These are phyloP conservation scores for Leucosporidium scottii DNA, from an alignment of 768 basidiomycete genomes.

Conservation along the genomic window DNA sequence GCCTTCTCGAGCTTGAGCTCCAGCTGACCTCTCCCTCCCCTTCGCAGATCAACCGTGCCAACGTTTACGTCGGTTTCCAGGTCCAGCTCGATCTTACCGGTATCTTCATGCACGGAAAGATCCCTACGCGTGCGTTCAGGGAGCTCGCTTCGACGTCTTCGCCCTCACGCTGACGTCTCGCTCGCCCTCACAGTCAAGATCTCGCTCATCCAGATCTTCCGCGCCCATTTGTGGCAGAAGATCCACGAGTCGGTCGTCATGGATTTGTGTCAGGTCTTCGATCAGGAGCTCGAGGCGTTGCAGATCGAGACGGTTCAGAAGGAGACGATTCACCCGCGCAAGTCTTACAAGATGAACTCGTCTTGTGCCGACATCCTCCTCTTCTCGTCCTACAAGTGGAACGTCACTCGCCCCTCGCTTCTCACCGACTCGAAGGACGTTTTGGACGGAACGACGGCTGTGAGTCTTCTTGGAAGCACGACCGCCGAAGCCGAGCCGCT, in stretches of 20 bases:
- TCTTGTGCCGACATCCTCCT: constrained; percentile 97
- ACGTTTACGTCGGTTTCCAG: constrained; percentile 99
- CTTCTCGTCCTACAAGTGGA: constrained; percentile 86
- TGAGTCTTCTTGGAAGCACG: constrained; percentile 83
- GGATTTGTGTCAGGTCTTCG: constrained; percentile 89
- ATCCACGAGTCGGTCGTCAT: constrained; percentile 54
- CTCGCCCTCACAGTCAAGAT: constrained; percentile 62
- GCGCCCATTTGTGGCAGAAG: constrained; percentile 99
- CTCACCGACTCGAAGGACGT: constrained; percentile 95
- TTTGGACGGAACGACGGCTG: constrained; percentile 93
- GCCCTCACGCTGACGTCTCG: constrained; percentile 11
- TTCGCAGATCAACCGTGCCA: constrained; percentile 94
- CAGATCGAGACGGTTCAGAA: constrained; percentile 99
- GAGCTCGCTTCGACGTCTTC: too few relatives aligned
- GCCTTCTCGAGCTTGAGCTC: constrained; percentile 43
- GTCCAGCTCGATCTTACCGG: constrained; percentile 97
- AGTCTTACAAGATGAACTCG: constrained; percentile 99
- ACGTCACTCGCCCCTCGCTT: constrained; percentile 89
- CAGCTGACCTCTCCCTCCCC: background rate
- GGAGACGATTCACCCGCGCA: constrained; percentile 95
- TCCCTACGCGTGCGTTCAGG: constrained; percentile 59
- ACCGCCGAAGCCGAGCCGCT: constrained; percentile 1
- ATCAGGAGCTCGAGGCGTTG: constrained; percentile 94
- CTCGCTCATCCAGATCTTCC: constrained; percentile 98
- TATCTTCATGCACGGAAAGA: constrained; percentile 98